Evolutionary conservation across 805 yeast genomes (phyloP), one percentile per base, ranked within the genome.

Genomic region (Naumovozyma baii): DNA sequence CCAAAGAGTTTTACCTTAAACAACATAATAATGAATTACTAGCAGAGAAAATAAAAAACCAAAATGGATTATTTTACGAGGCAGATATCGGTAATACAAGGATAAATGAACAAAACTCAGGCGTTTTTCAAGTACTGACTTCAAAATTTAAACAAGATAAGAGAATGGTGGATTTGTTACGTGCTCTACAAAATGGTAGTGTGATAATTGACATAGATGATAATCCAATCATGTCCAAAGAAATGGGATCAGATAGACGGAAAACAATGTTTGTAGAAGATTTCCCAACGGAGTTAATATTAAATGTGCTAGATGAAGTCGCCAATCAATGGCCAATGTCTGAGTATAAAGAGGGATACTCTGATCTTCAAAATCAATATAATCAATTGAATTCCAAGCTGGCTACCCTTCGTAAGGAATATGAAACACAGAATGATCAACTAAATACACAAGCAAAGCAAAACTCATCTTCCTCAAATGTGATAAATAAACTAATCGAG

Each of bases 361-460:
- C 72, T 41, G 59, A 59, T 3, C 57, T 66, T 4, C 59, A 70
- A 8, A 69, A 67, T 20, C 61, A 62, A 17, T 80, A 73, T 49
- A 58, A 64, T 39, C 57, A 57, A 26, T 62, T 73, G 41, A 55
- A 71, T 17, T 47, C 64, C 1, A 54, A 58, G 26, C 51, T 68
- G 31, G 62, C 63, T 36, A 51, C 54, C n/a, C 55, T 63, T 3
- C 39, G 41, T 18, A 45, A 41, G 18, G 50, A 56, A 39, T 38
- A 48, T 34, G 47, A 46, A 37, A 35, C 39, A 34, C 52, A 62
- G 43, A 60, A 55, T 38, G 46, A 45, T 16, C 57, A 54, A 31
- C 36, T 58, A 14, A 62, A 63, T 32, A 38, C 49, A 5, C 37
- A 39, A 20, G 20, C 43, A 17, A 46, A 39, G 20, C 31, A 28